A percentile compares a stretch with the other conserved stretches of the same genome.
Conservation (phyloP, 2,329 filamentous ascomycete species). For the Paecilomyces niveus region DNA sequence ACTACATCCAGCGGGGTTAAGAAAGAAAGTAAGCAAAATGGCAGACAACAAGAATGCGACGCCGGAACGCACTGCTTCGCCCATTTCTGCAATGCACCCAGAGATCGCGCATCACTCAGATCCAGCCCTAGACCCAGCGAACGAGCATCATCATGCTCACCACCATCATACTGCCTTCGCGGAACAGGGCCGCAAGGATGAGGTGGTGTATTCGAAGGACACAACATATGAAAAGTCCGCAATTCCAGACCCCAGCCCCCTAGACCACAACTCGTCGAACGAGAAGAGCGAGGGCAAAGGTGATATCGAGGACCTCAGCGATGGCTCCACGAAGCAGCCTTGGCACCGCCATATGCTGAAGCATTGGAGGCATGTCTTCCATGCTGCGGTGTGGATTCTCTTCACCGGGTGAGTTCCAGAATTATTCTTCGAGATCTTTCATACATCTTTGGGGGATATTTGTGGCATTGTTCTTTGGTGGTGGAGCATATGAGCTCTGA, state of each 20-base stretch:
- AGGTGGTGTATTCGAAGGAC: constrained; percentile 44
- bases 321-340: constrained; percentile 21
- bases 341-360: constrained; percentile 19
- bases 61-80: not conserved
- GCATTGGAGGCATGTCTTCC: constrained; percentile 31
- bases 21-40: constrained; percentile 1
- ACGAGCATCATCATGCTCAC: constrained; percentile 34
- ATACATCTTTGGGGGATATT: not conserved
- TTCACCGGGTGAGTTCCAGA: constrained; percentile 46
- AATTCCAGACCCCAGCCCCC: constrained; percentile 26
- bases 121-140: constrained; percentile 28
- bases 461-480: not conserved
- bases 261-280: constrained; percentile 28
- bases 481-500: not conserved
- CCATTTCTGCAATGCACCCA: not conserved
- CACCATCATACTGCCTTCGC: constrained; percentile 32
- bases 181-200: constrained; percentile 31
- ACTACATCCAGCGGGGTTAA: not conserved
- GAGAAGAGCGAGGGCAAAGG: constrained; percentile 16
- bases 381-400: constrained; percentile 42
- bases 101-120: constrained; percentile 13
- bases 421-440: not conserved
- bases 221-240: constrained; percentile 33
- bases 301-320: constrained; percentile 38
- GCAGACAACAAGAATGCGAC: constrained; percentile 1